These are phyloP conservation scores for Cutaneotrichosporon cutaneum DNA, from an alignment of 1,284 basidiomycete species.

Conservation along the genomic window DNA sequence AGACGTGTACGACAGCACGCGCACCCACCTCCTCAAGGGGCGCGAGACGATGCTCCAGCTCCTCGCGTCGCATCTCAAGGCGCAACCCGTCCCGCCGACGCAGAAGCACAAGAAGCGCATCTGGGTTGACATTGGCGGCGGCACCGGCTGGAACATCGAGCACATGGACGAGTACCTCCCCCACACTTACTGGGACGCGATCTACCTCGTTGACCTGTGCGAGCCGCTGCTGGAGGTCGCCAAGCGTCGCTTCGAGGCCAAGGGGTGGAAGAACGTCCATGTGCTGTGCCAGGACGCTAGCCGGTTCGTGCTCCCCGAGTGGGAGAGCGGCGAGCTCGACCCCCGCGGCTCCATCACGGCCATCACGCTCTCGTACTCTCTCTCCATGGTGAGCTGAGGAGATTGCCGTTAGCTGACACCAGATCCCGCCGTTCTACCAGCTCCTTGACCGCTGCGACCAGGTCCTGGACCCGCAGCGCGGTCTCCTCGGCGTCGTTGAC, in stretches of 20 bases:
- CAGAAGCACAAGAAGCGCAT: constrained; percentile 54
- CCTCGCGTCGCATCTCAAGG: constrained; percentile 65
- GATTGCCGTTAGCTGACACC: constrained; percentile 1
- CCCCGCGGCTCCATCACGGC: constrained; percentile 62
- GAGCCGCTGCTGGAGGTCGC: constrained; percentile 73
- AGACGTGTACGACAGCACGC: constrained; percentile 67
- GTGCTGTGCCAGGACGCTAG: constrained; percentile 74
- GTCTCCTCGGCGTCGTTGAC: constrained; percentile 71
- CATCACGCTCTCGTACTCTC: constrained; percentile 68
- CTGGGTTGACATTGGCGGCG: constrained; percentile 81
- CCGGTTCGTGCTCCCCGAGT: constrained; percentile 65
- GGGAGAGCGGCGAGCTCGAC: constrained; percentile 57
- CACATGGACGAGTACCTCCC: constrained; percentile 70
- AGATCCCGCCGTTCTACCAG: constrained; percentile 71
- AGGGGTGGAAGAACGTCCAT: constrained; percentile 72
- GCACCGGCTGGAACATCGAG: constrained; percentile 80
- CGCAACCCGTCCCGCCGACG: constrained; percentile 46
- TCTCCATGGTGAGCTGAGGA: constrained; percentile 62
- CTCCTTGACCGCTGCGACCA: constrained; percentile 70
- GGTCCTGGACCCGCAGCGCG: constrained; percentile 65
- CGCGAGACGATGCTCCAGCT: constrained; percentile 69
- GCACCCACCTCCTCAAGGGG: constrained; percentile 64
- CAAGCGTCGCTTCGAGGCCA: constrained; percentile 64
- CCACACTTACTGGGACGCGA: constrained; percentile 63
- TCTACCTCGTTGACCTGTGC: constrained; percentile 75